Conservation (phyloP, 192 early-diverging fungal genomes). For the Coemansia sp. region DNA sequence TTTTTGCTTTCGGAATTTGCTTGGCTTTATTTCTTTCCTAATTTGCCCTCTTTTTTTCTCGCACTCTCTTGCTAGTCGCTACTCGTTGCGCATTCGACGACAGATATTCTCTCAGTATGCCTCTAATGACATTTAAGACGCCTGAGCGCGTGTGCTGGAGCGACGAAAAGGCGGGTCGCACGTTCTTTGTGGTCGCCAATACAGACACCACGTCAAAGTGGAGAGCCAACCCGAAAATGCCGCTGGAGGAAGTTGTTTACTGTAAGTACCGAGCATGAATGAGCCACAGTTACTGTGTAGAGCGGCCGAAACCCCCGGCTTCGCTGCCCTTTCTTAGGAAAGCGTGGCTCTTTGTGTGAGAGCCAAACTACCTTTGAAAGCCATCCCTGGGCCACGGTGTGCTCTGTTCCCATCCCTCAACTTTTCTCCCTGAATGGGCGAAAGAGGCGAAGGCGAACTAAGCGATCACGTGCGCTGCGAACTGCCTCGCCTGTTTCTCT, state of each 20-base stretch:
- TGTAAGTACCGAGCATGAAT: conserved; percentile 31
- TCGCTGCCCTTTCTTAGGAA: background rate
- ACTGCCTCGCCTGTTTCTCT: background rate
- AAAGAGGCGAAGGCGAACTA: background rate
- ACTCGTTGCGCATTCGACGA: background rate
- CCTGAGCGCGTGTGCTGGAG: conserved; percentile 52
- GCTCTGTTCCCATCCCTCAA: background rate
- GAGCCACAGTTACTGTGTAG: background rate
- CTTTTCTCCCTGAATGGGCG: background rate
- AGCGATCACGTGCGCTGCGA: background rate
- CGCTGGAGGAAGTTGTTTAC: conserved; percentile 47
- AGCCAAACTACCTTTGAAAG: background rate
- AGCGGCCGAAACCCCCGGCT: background rate
- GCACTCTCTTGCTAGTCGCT: background rate
- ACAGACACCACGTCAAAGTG: conserved; percentile 42
- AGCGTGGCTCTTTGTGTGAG: background rate
- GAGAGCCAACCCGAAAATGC: conserved; percentile 35
- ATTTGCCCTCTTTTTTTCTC: conserved; percentile 1
- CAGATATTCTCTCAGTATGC: conserved; percentile 14
- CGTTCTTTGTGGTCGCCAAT: conserved; percentile 42
- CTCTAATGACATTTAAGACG: conserved; percentile 45
- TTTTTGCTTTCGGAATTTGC: background rate
- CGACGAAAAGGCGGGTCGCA: conserved; percentile 34
- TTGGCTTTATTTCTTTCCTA: background rate
- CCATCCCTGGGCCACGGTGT: background rate